phyloP scores from a whole-genome alignment of 805 yeast species.

The Metschnikowia picachoensis region DNA sequence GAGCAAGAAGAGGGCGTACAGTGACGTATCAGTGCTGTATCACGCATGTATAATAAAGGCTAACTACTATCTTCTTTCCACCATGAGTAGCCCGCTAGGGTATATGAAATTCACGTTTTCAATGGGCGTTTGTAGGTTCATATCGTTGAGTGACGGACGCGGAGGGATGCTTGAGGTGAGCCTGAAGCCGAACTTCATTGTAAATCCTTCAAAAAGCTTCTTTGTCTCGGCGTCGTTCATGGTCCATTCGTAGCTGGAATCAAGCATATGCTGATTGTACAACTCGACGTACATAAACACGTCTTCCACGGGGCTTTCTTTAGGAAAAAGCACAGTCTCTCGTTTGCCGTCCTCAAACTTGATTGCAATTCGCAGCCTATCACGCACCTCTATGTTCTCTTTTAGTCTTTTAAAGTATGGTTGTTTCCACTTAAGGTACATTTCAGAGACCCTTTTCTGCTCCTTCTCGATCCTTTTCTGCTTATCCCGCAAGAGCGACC shows the following conservation, averaged over 20 bases:
- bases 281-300: slow-evolving; percentile 35
- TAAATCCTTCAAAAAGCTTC: slow-evolving; percentile 22
- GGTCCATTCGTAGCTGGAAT: slow-evolving; percentile 17
- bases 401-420: slow-evolving; percentile 27
- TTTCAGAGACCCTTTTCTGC: slow-evolving; percentile 32
- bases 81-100: slow-evolving; percentile 52
- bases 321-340: slow-evolving; percentile 34
- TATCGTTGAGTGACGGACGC: slow-evolving; percentile 26
- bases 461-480: slow-evolving; percentile 36
- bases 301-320: slow-evolving; percentile 26
- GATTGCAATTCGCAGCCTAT: slow-evolving; percentile 62
- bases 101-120: slow-evolving; percentile 56
- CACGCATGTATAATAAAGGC: too few species aligned
- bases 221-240: slow-evolving; percentile 23
- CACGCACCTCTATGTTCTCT: slow-evolving; percentile 13
- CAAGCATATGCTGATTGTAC: slow-evolving; percentile 39
- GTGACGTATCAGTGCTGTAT: too few species aligned
- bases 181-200: slow-evolving; percentile 27
- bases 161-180: slow-evolving; percentile 40
- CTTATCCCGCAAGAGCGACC: slow-evolving; percentile 65
- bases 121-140: slow-evolving; percentile 35
- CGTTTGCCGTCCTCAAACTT: slow-evolving; percentile 64
- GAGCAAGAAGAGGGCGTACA: background rate
- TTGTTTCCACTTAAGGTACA: slow-evolving; percentile 31
- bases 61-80: slow-evolving; percentile 35